Evolutionary conservation across 768 basidiomycete species (phyloP).

Genomic region (Scleroderma bovista): DNA sequence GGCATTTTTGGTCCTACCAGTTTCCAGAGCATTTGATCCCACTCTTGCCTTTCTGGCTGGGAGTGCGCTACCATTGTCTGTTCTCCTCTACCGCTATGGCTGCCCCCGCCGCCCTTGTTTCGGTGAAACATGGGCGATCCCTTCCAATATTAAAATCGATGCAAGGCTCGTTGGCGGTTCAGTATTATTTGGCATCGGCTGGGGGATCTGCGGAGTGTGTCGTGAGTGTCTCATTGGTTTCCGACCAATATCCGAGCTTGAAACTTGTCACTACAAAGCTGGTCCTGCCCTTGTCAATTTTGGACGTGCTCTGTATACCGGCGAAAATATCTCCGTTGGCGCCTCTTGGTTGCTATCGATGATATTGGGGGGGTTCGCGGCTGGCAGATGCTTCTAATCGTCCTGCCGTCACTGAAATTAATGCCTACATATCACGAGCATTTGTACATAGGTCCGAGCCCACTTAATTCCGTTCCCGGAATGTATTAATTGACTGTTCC

Average conservation of each 20-base stretch:
- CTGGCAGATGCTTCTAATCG: not conserved
- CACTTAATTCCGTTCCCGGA: not conserved
- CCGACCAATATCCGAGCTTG: not conserved
- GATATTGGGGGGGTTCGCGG: conserved; percentile 19
- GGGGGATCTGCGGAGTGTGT: conserved; percentile 57
- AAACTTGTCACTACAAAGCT: conserved; percentile 31
- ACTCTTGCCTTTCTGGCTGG: conserved; percentile 50
- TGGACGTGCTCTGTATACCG: conserved; percentile 41
- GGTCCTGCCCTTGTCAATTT: conserved; percentile 61
- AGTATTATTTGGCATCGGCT: conserved; percentile 55
- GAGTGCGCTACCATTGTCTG: conserved; percentile 44
- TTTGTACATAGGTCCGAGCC: not conserved
- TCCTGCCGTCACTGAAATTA: no score
- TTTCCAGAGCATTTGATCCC: conserved; percentile 47
- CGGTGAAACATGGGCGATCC: conserved; percentile 41
- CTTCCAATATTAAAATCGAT: conserved; percentile 38
- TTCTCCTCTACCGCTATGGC: conserved; percentile 39
- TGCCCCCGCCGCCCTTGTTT: conserved; percentile 34
- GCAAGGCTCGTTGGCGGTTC: conserved; percentile 43
- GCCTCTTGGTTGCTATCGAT: conserved; percentile 37
- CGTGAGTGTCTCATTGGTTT: conserved; percentile 36
- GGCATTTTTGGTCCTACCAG: conserved; percentile 47
- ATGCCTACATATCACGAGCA: not conserved
- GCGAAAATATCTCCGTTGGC: conserved; percentile 28
- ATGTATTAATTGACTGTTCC: not conserved